Evolutionary conservation across 768 basidiomycete species (phyloP).

Genomic region (Exidia glandulosa): DNA sequence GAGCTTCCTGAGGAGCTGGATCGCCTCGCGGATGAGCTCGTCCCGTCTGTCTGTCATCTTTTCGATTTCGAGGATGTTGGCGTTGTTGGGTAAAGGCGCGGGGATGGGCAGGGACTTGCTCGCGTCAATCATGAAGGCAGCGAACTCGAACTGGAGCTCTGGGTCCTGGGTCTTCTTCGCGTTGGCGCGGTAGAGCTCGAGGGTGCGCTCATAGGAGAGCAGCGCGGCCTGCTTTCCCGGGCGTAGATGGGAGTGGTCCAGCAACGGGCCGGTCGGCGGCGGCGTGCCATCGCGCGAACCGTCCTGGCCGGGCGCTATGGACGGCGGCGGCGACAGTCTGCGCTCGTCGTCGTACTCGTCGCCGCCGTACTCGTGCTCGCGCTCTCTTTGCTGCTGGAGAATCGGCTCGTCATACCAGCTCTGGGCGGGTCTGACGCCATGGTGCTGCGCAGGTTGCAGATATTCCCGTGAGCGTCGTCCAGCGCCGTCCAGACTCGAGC

Average conservation of each 20-base stretch:
- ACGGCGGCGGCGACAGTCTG: neutral
- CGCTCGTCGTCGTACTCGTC: neutral
- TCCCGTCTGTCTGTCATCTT: slow-evolving; percentile 74
- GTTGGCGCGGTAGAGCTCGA: slow-evolving; percentile 94
- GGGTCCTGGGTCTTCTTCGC: slow-evolving; percentile 99
- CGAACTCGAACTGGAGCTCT: slow-evolving; percentile 95
- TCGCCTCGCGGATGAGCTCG: slow-evolving; percentile 83
- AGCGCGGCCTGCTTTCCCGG: slow-evolving; percentile 89
- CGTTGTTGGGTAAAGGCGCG: slow-evolving; percentile 51
- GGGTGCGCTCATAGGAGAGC: slow-evolving; percentile 88
- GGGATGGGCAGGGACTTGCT: slow-evolving; percentile 83
- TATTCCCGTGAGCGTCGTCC: neutral
- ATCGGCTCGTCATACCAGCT: neutral
- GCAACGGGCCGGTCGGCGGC: slow-evolving; percentile 28
- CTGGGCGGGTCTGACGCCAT: neutral
- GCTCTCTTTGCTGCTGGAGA: neutral
- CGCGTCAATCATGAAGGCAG: slow-evolving; percentile 97
- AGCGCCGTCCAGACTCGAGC: neutral
- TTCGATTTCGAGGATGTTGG: slow-evolving; percentile 59
- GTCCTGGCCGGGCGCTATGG: neutral
- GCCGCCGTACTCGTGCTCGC: neutral
- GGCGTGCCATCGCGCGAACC: neutral
- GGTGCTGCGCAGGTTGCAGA: neutral
- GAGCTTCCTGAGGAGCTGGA: slow-evolving; percentile 72
- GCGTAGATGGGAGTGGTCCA: slow-evolving; percentile 86